Percentiles rank a stretch among this genome's conserved stretches.
These are phyloP conservation scores for Leccinum fibrillosum DNA, from an alignment of 768 basidiomycete species.

Conservation along the genomic window DNA sequence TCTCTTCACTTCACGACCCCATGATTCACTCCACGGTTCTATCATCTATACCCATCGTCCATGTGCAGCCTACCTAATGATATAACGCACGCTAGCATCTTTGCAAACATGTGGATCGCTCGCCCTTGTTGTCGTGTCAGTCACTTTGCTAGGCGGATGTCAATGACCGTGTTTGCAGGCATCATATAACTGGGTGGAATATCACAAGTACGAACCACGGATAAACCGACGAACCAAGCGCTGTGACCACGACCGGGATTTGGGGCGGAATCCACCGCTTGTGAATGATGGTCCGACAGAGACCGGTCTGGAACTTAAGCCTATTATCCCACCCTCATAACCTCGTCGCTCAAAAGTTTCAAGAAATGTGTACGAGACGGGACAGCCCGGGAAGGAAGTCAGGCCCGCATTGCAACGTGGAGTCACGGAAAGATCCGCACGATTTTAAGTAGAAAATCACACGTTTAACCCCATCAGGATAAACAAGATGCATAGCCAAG, in stretches of 20 bases:
- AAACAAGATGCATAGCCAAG: neutral
- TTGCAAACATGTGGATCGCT: slow-evolving; percentile 10
- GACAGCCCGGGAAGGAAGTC: too few species aligned
- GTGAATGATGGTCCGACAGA: neutral
- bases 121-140: neutral
- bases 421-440: neutral
- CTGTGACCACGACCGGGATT: neutral
- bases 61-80: slow-evolving; percentile 28
- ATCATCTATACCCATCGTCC: slow-evolving; percentile 26
- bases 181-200: neutral
- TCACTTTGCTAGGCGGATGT: neutral
- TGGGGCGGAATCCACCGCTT: too few species aligned
- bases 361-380: too few species aligned
- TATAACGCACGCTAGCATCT: slow-evolving; percentile 27
- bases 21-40: slow-evolving; percentile 14
- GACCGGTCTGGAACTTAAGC: neutral
- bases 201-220: neutral
- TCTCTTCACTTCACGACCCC: slow-evolving; percentile 16
- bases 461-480: neutral
- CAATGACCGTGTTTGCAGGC: neutral
- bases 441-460: too few species aligned
- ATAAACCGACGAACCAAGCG: neutral
- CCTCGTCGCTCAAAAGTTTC: neutral
- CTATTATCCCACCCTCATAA: neutral
- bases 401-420: neutral